Evolutionary conservation across 345 rosid genomes (phyloP), one percentile per base, ranked within the genome.

Genomic region (Boechera stricta): DNA sequence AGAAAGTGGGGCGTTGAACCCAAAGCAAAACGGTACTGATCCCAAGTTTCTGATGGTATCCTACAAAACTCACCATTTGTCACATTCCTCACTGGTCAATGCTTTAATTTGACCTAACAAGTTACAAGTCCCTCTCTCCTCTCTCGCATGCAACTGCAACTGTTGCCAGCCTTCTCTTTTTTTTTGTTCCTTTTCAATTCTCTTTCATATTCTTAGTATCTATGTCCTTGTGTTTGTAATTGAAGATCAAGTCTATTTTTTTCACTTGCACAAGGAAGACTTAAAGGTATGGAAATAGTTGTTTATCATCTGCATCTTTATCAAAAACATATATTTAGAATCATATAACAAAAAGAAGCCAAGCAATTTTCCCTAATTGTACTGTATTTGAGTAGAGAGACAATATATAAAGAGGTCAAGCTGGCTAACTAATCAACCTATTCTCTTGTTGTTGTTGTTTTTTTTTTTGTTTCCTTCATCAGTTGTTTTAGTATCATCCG

Each of bases 341-440:
- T 76, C 65, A 35, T 71, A 71, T 49, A 38, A 49, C 77, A 71
- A 63, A 76, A 77, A 28, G 42, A 77, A 64, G 70, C 75, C 74
- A 60, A 53, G 54, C 58, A 69, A 42, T n/a, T 31, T 76, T 48
- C 47, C 70, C 77, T 72, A 71, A 57, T 39, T 45, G 60, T 11
- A 26, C 26, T 58, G 68, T 48, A 13, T 64, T 64, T 64, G 8
- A 74, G 60, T 61, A 54, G 51, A 64, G 61, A 48, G 68, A 49
- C 55, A 49, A 77, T 55, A 54, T 32, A 48, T 77, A 71, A 64
- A 64, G 81, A 56, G 54, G 76, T 77, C 77, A 72, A 66, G 72
- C 59, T 57, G 59, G 77, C 81, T 77, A 77, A 77, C 81, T 77
- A 71, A 71, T 77, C 67, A 77, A 77, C 72, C 81, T 77, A 77